Percentiles rank a stretch among this genome's conserved stretches.
Conservation (phyloP, 2,329 filamentous ascomycete species). For the Sclerotinia spermophila region DNA sequence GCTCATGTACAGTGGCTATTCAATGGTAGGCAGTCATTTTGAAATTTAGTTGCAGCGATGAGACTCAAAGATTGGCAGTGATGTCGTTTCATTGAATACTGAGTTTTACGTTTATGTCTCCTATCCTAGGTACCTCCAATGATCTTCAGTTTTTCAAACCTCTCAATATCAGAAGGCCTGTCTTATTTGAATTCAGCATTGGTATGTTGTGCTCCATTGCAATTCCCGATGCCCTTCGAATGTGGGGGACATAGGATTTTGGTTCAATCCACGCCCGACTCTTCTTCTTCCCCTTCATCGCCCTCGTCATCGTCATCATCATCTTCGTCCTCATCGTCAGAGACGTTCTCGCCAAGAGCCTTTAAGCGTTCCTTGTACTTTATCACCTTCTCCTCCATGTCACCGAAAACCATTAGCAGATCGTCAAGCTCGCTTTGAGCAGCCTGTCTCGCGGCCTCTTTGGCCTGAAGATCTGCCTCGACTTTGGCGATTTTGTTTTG, state of each 20-base stretch:
- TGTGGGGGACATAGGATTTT: background rate
- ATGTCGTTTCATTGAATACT: background rate
- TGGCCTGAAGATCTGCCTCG: slow-evolving; percentile 40
- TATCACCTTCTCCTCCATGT: slow-evolving; percentile 72
- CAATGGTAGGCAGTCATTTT: background rate
- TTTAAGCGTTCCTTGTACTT: slow-evolving; percentile 59
- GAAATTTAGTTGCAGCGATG: background rate
- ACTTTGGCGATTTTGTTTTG: slow-evolving; percentile 37
- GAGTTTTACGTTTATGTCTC: background rate
- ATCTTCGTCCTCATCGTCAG: slow-evolving; percentile 70
- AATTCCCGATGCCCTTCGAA: background rate
- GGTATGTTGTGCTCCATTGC: background rate
- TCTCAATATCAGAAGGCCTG: background rate
- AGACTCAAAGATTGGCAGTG: background rate
- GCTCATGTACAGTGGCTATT: background rate
- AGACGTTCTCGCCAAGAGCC: slow-evolving; percentile 66
- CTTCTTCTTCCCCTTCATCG: slow-evolving; percentile 36
- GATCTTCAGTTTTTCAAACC: background rate
- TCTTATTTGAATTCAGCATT: background rate
- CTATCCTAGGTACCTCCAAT: background rate
- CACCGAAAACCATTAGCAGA: slow-evolving; percentile 74
- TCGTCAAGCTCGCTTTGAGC: slow-evolving; percentile 75
- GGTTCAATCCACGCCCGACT: slow-evolving; percentile 18
- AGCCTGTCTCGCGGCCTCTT: slow-evolving; percentile 58
- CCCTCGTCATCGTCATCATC: slow-evolving; percentile 50